Evolutionary conservation across 768 basidiomycete genomes (phyloP).

Genomic region (Kondoa malvinella): DNA sequence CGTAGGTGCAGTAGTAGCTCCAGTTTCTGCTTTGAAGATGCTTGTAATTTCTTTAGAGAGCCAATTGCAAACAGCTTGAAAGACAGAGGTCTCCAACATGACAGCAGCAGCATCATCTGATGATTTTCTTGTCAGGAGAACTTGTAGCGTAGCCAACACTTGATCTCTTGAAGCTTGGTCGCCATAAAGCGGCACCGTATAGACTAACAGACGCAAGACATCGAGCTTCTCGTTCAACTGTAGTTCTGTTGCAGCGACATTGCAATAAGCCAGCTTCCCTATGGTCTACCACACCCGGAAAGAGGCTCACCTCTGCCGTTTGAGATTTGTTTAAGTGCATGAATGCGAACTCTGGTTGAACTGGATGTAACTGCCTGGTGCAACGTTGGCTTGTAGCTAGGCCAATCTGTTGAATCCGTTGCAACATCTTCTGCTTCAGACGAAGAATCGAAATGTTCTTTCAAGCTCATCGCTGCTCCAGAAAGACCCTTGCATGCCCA

Average conservation of each 20-base stretch:
- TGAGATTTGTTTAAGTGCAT: background rate
- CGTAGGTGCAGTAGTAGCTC: background rate
- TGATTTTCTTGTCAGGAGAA: background rate
- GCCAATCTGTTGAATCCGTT: background rate
- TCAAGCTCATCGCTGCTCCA: background rate
- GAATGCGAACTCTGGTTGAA: background rate
- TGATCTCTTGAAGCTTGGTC: background rate
- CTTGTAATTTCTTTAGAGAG: background rate
- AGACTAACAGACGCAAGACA: background rate
- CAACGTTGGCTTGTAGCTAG: background rate
- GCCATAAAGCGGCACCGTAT: background rate
- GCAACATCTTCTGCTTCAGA: conserved; percentile 5
- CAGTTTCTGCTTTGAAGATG: background rate
- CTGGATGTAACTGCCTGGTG: background rate
- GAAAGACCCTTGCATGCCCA: background rate
- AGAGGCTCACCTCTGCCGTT: background rate
- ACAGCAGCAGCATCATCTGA: background rate
- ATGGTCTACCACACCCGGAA: background rate
- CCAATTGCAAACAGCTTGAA: background rate
- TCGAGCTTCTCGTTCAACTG: background rate
- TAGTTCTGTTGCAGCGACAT: background rate
- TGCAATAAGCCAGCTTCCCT: background rate
- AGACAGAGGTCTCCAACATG: background rate
- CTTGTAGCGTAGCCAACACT: background rate
- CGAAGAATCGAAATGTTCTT: background rate